phyloP scores from a whole-genome alignment of 1,139 yeast genomes.

The Debaryomyces sp. region DNA sequence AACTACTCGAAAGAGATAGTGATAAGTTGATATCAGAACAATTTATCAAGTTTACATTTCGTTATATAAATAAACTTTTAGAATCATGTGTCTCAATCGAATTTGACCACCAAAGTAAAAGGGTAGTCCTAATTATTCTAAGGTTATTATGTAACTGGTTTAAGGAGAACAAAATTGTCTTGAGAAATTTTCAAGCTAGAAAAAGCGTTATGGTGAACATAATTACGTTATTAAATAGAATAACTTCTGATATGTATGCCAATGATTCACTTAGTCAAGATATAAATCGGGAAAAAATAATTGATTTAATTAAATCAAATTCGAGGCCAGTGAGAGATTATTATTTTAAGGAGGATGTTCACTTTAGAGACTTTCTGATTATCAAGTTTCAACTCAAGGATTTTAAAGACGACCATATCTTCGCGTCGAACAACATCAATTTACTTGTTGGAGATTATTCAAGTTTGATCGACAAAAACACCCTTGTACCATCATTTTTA shows the following conservation, averaged over 20 bases:
- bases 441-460: slow-evolving; percentile 38
- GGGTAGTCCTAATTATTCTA: slow-evolving; percentile 26
- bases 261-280: slow-evolving; percentile 3
- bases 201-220: slow-evolving; percentile 30
- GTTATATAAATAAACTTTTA: slow-evolving; percentile 40
- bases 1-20: slow-evolving; percentile 14
- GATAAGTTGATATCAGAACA: slow-evolving; percentile 5
- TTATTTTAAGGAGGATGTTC: slow-evolving; percentile 65
- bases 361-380: slow-evolving; percentile 59
- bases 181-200: slow-evolving; percentile 40
- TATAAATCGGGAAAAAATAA: slow-evolving; percentile 6
- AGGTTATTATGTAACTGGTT: slow-evolving; percentile 61
- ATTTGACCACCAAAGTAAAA: slow-evolving; percentile 18
- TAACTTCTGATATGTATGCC: slow-evolving; percentile 14
- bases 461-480: slow-evolving; percentile 14
- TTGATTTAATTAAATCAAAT: slow-evolving; percentile 14
- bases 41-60: slow-evolving; percentile 25
- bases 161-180: slow-evolving; percentile 44
- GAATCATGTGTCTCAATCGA: slow-evolving; percentile 20
- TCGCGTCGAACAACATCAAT: slow-evolving; percentile 31
- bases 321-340: slow-evolving; percentile 47
- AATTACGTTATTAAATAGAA: slow-evolving; percentile 32
- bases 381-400: slow-evolving; percentile 58
- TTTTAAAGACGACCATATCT: slow-evolving; percentile 55
- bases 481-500: slow-evolving; percentile 32